Evolutionary conservation across 331 rosid genomes (phyloP), one percentile per base, ranked within the genome.

Genomic region (Acacia pycnantha): DNA sequence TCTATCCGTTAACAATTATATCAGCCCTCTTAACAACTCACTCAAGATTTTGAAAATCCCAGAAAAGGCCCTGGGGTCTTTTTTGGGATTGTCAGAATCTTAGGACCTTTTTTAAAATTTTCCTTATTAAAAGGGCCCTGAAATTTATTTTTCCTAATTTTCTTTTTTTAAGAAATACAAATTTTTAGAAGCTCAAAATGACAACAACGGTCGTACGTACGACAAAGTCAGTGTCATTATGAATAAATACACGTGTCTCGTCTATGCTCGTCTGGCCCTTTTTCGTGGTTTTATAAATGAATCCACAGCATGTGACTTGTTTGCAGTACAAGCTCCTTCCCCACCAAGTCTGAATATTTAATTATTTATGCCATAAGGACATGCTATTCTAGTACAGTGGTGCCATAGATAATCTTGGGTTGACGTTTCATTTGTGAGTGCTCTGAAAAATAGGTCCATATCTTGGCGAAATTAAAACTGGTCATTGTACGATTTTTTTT

Each of bases 211-310:
- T 74, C 78, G 24, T n/a, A 56, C 83, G 50, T 53, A 19, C 27
- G 27, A 56, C 27, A 56, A 56, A 56, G n/a, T 56, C 50, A 43
- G 68, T 35, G 29, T 78, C 18, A 58, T 67, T 53, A 86, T 56
- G 27, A 70, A 53, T 72, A 74, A 80, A 59, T 40, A 78, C 79
- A 66, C 77, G 62, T 56, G 79, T 37, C 79, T 77, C 50, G 68
- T 46, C 50, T 5, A 0, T 61, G 68, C 35, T 12, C 68, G 27
- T 11, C 8, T 4, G 0, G 8, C 68, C 19, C 8, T 11, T 61
- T 61, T 12, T 67, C 33, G 59, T 15, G 70, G 76, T 71, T 62
- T 6, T 51, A 43, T 64, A 56, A 76, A 50, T 31, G 68, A 44
- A 29, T 43, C 54, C 53, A 8, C 58, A 59, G 16, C 75, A 70